A percentile compares a stretch with the other conserved stretches of the same genome.
phyloP scores from a whole-genome alignment of 1,284 basidiomycete genomes.

The Melampsora americana region DNA sequence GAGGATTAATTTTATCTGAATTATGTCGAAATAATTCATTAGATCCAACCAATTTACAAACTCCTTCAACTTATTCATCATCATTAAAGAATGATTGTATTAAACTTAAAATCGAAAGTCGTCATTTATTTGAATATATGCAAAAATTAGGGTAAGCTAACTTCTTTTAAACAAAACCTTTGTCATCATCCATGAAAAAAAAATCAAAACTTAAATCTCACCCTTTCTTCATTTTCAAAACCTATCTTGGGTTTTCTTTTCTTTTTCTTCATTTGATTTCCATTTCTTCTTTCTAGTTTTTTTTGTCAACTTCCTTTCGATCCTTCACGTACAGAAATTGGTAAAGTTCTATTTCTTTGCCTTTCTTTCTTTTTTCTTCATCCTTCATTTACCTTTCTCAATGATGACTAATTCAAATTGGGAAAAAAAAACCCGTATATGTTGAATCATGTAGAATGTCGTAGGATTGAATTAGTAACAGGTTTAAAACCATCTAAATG shows the following conservation, averaged over 20 bases:
- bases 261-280: too few species aligned
- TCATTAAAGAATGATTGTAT: constrained; percentile 22
- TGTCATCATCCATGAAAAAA: too few species aligned
- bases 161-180: too few species aligned
- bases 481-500: neutral
- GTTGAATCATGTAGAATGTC: too few species aligned
- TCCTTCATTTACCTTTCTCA: too few species aligned
- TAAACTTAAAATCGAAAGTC: constrained; percentile 17
- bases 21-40: constrained; percentile 9
- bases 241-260: neutral
- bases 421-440: too few species aligned
- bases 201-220: neutral
- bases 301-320: constrained; percentile 39
- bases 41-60: neutral
- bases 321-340: constrained; percentile 37
- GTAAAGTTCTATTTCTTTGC: neutral
- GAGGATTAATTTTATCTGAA: constrained; percentile 18
- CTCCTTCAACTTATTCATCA: too few species aligned
- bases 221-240: too few species aligned
- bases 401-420: too few species aligned
- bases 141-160: constrained; percentile 28
- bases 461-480: constrained; percentile 28
- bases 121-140: constrained; percentile 39
- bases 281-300: too few species aligned
- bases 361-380: neutral